Evolutionary conservation across 2,329 filamentous ascomycete genomes (phyloP), one percentile per base, ranked within the genome.

Genomic region (Colletotrichum viniferum): DNA sequence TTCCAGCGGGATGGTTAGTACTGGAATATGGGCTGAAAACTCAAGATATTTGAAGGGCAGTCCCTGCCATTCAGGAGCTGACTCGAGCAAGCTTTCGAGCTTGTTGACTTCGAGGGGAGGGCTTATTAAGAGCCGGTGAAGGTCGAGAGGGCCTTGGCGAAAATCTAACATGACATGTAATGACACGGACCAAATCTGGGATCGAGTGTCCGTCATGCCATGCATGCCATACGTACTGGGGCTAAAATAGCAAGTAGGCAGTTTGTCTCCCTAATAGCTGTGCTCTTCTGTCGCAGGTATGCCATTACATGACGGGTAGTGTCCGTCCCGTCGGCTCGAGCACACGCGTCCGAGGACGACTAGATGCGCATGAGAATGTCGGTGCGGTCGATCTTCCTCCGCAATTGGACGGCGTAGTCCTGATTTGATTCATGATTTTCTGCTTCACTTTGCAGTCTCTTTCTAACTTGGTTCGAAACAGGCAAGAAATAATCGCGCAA

Each of bases 81-180:
- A 52, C 73, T 64, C 28, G 28, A 69, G 34, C 58, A 76, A 76
- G 48, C 58, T 76, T 52, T 60, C 7, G 43, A 68, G 63, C 43
- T 63, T 64, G 58, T 36, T 21, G 18, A 32, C 16, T 52, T 55
- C 13, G 14, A 21, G 73, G 24, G 56, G 28, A 26, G 16, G 34
- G 70, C 24, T 26, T 68, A 60, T 48, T 60, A 63, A 55, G 30
- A 62, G 43, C 43, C 43, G 43, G 24, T 32, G 34, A n/a, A 34
- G 69, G 38, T 48, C 21, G 16, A 43, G 21, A 66, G 13, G 4
- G 38, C 26, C 64, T 68, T 43, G 65, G 65, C 65, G 3, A 30
- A 58, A 43, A 28, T 32, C 48, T 58, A 34, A 61, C 32, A 48
- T 52, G 18, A 24, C 63, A 67, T 16, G 34, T 38, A 36, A 30